Evolutionary conservation across 305 asterid genomes (phyloP), one percentile per base, ranked within the genome.

Genomic region (Ilex paraguariensis): DNA sequence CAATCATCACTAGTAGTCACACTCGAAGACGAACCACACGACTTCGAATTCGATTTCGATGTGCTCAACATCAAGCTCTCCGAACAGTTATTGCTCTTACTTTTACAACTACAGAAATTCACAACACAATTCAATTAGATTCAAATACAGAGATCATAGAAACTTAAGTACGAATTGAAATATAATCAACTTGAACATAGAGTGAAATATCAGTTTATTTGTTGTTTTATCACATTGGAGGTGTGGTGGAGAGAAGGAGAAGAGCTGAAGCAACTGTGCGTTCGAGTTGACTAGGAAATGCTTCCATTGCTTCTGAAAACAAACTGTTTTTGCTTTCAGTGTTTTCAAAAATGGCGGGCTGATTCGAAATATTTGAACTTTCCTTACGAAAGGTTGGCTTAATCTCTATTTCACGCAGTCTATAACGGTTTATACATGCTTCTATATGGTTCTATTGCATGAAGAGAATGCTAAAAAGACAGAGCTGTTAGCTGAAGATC

Each of bases 181-280:
- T 36, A 36, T 8, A 36, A 13, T 30, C 9, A 56, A 31, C 32
- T 36, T 33, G 54, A 31, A 57, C 42, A 36, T 36, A 8, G 15
- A 36, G 21, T 28, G 3, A 5, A n/a, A 45, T 59, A 11, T 49
- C 61, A 52, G 40, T 65, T 44, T 50, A 3, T 52, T 46, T 59
- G 60, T 36, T 36, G 42, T 4, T 36, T 36, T 21, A 1, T 36
- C 1, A 36, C 42, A 36, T 36, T 36, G 66, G 61, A 36, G 66
- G 64, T 62, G 59, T 39, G 56, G 79, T 49, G 56, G 90, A 80
- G 56, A 92, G 95, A 59, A 84, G 87, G 67, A 92, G 88, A 46
- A 92, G 96, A 45, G 91, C 86, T 45, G 95, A 86, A 75, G 96
- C 95, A 55, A 79, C 95, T 12, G 64, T 79, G 69, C 72, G 82